A percentile compares a stretch with the other conserved stretches of the same genome.
These are phyloP conservation scores for Dissoconium aciculare DNA, from an alignment of 2,329 filamentous ascomycete species.

Conservation along the genomic window DNA sequence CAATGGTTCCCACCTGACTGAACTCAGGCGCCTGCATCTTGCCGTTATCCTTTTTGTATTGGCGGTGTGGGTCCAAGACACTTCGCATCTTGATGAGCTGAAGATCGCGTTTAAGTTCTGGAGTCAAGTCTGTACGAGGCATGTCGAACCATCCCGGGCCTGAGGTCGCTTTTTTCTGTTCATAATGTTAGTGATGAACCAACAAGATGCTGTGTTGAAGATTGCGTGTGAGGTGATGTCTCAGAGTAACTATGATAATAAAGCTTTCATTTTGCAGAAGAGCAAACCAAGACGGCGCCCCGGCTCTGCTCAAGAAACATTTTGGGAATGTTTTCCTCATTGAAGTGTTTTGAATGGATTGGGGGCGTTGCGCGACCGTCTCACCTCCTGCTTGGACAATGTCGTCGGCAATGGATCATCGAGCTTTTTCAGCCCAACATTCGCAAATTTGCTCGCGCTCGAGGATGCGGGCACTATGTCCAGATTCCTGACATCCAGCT, in stretches of 20 bases:
- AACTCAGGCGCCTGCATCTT: slow-evolving; percentile 63
- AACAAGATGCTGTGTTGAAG: slow-evolving; percentile 5
- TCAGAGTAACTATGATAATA: slow-evolving; percentile 69
- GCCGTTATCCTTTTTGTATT: slow-evolving; percentile 74
- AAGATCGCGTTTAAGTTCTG: slow-evolving; percentile 75
- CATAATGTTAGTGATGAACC: slow-evolving; percentile 20
- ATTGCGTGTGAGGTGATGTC: slow-evolving; percentile 16
- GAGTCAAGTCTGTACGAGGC: slow-evolving; percentile 67
- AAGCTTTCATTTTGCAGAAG: slow-evolving; percentile 54
- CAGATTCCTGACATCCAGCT: slow-evolving; percentile 32
- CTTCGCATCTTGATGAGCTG: slow-evolving; percentile 81
- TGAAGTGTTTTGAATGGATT: slow-evolving; percentile 23
- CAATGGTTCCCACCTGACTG: slow-evolving; percentile 75
- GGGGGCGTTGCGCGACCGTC: slow-evolving; percentile 23
- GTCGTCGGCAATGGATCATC: slow-evolving; percentile 38
- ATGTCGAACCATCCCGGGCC: slow-evolving; percentile 79
- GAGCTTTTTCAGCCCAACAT: slow-evolving; percentile 37
- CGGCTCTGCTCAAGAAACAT: slow-evolving; percentile 55
- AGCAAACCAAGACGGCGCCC: slow-evolving; percentile 65
- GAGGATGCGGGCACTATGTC: slow-evolving; percentile 41
- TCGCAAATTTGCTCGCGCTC: slow-evolving; percentile 28
- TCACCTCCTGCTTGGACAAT: slow-evolving; percentile 38
- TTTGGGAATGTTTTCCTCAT: slow-evolving; percentile 69
- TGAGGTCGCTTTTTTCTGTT: slow-evolving; percentile 50
- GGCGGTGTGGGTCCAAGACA: slow-evolving; percentile 73